These are phyloP conservation scores for Stagonosporopsis cucurbitacearum DNA, from an alignment of 2,329 filamentous ascomycete genomes.

Conservation along the genomic window DNA sequence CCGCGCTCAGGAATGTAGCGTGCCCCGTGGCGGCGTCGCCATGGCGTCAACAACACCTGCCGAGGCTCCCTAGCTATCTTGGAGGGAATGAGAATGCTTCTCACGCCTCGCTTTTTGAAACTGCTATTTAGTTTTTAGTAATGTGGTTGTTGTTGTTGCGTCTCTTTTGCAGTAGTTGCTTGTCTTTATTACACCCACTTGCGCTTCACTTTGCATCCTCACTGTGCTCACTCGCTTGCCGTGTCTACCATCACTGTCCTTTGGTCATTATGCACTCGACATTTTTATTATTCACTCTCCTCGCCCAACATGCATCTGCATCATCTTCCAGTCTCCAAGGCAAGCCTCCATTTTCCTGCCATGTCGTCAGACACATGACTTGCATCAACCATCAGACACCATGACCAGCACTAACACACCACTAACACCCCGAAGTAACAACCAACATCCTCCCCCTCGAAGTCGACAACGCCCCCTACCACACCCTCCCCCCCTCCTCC, in stretches of 20 bases:
- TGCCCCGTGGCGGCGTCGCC: conserved; percentile 19
- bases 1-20: conserved; percentile 22
- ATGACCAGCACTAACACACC: too few species aligned
- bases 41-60: conserved; percentile 1
- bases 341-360: too few species aligned
- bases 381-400: too few species aligned
- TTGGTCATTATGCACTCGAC: conserved; percentile 3
- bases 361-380: too few species aligned
- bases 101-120: too few species aligned
- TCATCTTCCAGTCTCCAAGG: too few species aligned
- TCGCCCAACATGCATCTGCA: too few species aligned
- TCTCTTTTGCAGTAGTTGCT: too few species aligned
- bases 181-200: too few species aligned
- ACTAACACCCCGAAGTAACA: conserved; percentile 2
- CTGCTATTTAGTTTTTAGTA: conserved; percentile 13
- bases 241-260: neutral
- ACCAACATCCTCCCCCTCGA: conserved; percentile 12
- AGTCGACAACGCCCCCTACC: conserved; percentile 1
- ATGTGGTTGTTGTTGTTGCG: too few species aligned
- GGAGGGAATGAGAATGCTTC: too few species aligned
- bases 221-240: neutral
- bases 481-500: conserved; percentile 2
- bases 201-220: neutral
- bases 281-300: neutral
- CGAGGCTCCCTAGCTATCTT: conserved; percentile 1